Evolutionary conservation across 768 basidiomycete genomes (phyloP), one percentile per base, ranked within the genome.

Genomic region (Leccinum variicolor): DNA sequence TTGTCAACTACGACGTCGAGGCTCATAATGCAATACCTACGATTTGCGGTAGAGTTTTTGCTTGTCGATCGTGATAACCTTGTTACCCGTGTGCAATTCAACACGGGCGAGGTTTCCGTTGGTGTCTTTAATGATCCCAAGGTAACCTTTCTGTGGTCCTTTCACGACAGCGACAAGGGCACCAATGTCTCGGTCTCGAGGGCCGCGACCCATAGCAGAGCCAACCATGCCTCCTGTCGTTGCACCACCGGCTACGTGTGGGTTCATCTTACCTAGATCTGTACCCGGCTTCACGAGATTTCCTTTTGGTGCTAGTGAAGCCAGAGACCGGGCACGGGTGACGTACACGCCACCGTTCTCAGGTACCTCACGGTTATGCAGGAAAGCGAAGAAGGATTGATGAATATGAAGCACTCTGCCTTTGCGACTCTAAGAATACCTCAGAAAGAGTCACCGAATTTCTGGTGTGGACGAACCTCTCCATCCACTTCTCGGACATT

Each of bases 261-360:
- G 94, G 66, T 96, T 96, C 87, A 96, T 89, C 73, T 95, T 94
- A 8, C 91, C 89, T 14, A 95, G 78, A 73, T 98, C 95, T 4
- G 84, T 77, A 13, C 77, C 80, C 2, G 81, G 75, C 64, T 87
- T 88, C 50, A 87, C 70, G 41, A 88, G 72, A 62, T 82, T 87
- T 53, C 89, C 86, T 66, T 94, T 94, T 1, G 95, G 94, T 1
- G 94, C 92, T 21, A 93, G 75, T 11, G 94, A 95, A 2, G 83
- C 84, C 46, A 98, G 78, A 2, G 87, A 84, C 43, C 91, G 86
- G 14, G 92, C 85, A 36, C 94, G 87, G 0, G 93, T 90, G 52
- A 99, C 93, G 67, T 95, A 99, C 26, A 98, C 87, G 57, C 97
- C 97, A 21, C 92, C 89, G 65, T 98, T 94, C 73, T 98, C 94